Evolutionary conservation across 176 grass and related monocot species (phyloP), one percentile per base, ranked within the genome.

Genomic region (Juncus effusus): DNA sequence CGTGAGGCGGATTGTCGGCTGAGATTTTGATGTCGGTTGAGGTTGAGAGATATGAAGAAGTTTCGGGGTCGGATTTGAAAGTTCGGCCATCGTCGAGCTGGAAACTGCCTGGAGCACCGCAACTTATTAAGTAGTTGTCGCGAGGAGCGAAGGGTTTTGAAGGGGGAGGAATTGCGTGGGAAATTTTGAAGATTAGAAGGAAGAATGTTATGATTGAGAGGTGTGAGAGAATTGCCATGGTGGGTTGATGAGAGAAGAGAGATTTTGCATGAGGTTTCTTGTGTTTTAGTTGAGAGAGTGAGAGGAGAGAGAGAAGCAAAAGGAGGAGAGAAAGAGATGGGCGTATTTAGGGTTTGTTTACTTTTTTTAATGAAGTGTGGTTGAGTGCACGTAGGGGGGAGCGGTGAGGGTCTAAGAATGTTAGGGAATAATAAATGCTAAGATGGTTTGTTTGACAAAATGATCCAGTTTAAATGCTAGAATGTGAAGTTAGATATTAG

Each of bases 121-220:
- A 96, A 71, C 78, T 80, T 37, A 96, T 75, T 73, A 96, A 72
- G 59, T 91, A 96, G 47, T 83, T 87, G 82, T 96, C 92, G 51
- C 81, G 72, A 58, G 92, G 82, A 52, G 69, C 72, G n/a, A 91
- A 96, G 4, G 16, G 52, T 65, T 72, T 60, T 37, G 42, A 59
- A 4, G 65, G 73, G 68, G 81, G 62, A 76, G 78, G 75, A 76
- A 77, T 70, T 61, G 89, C 81, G 61, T 67, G 47, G 14, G 75
- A 69, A 49, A 41, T 45, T 45, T 51, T 10, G 53, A 59, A 47
- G 36, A 74, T 70, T 39, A 63, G 59, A 74, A 82, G 14, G 40
- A 87, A 51, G 62, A 69, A 64, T 67, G 7, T 14, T 10, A 8
- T 67, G 41, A 16, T 67, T 40, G 13, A 40, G 35, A n/a, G n/a